Base-by-base conservation (phyloP, 2,329 filamentous ascomycete genomes). In the Phialophora tarda region DNA sequence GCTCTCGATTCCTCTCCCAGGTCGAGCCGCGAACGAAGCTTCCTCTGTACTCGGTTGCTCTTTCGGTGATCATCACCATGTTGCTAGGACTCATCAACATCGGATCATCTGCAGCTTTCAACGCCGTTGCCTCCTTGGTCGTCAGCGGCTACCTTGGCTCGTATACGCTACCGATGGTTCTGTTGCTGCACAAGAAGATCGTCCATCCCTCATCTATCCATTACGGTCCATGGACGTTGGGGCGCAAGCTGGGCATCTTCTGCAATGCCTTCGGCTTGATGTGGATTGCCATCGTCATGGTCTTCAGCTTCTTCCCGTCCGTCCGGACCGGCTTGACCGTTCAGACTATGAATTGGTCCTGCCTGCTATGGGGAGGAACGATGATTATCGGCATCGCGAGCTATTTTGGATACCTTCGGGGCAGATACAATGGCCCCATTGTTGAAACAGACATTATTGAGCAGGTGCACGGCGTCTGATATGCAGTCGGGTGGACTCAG, bases 91-190 rank as follows among this genome's bases (percentile, higher is more conserved):
- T 75, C 3, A 73, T 73, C 34, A 63, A 74, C 17, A 68, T 75
- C 44, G 72, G 68, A 12, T 64, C 58, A 79, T 47, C 74, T 78
- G 50, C 75, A 6, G 84, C 83, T 4, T 84, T 86, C 74, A 83
- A 85, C 71, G 83, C 81, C 63, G 81, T 86, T 68, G 79, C 83
- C n/a, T 85, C 82, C 1, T 77, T 86, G 12, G 81, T 81, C 28
- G 78, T 84, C 59, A 81, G 79, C 38, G 81, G 82, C 1, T 78
- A 86, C 17, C 81, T 85, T 57, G 79, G 80, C 23, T 83, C 82
- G 21, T 86, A 86, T 71, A 79, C 85, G 61, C 77, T 85, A 59
- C 79, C 79, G 34, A 78, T 82, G 54, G 68, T 75, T n/a, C 79
- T 81, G 53, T 73, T 84, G 62, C 17, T 63, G 54, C 57, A 54